Evolutionary conservation across 306 rosid genomes (phyloP), one percentile per base, ranked within the genome.

Genomic region (Lathyrus tuberosus): DNA sequence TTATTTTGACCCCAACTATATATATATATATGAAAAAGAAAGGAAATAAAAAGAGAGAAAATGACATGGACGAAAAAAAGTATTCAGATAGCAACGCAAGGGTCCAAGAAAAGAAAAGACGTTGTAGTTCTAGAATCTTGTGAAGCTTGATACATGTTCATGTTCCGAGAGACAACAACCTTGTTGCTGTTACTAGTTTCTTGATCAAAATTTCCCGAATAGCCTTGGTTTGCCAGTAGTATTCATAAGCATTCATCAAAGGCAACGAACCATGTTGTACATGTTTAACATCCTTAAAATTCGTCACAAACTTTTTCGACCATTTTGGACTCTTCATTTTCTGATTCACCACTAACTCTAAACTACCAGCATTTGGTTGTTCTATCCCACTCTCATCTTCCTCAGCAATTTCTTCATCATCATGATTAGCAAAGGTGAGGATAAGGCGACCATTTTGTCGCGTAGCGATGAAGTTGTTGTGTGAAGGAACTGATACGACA

Each of bases 391-490:
- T 43, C 38, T 74, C 72, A 57, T 7, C 40, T 11, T 65, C 72
- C 0, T 52, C 58, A 4, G 0, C n/a, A 52, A 3, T 0, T 14
- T 71, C 66, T 9, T 57, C 72, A 1, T 13, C 16, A 3, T 49
- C 16, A 3, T 49, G 20, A 28, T 13, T 3, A 14, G 72, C 49
- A 48, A 86, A 81, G 5, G 86, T 84, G 70, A 90, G 90, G 46
- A 90, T 84, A 30, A 90, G 87, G 26, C 96, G 91, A 54, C 91
- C 95, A 28, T 86, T 81, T 65, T 73, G 86, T 58, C 96, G 87
- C 18, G 78, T 77, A 37, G 88, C 88, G 7, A 53, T 72, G 67
- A 90, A 88, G 65, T 69, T 18, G 6, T 9, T 81, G 8, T 68
- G 73, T 2, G 82, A 71, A 74, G 87, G 86, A 54, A 84, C 14